Percentiles rank a stretch among this genome's conserved stretches.
These are phyloP conservation scores for Microcera coccophila DNA, from an alignment of 2,329 filamentous ascomycete species.

Conservation along the genomic window DNA sequence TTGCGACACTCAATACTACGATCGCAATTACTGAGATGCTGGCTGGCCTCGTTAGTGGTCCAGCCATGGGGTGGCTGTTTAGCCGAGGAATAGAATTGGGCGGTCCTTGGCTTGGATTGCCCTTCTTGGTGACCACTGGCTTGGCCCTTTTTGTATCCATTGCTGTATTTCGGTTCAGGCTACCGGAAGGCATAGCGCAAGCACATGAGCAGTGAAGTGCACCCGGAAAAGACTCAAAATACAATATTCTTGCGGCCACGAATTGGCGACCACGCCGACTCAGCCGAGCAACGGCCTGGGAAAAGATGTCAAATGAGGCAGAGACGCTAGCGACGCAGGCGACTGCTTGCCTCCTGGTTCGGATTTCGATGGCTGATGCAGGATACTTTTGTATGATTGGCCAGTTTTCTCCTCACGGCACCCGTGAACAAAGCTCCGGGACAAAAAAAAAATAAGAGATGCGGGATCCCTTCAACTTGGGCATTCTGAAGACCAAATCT, in stretches of 20 bases:
- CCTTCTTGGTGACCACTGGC: conserved; percentile 39
- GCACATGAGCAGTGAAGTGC: conserved; percentile 8
- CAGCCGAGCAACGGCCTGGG: too few relatives aligned
- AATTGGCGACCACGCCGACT: too few relatives aligned
- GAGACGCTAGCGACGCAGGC: too few relatives aligned
- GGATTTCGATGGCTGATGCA: neutral
- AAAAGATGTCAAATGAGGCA: too few relatives aligned
- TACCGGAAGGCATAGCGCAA: conserved; percentile 22
- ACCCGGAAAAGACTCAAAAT: neutral
- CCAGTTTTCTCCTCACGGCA: neutral
- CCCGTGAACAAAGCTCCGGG: neutral
- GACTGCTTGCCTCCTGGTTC: too few relatives aligned
- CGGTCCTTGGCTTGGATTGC: conserved; percentile 47
- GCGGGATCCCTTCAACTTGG: too few relatives aligned
- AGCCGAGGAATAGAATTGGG: conserved; percentile 44
- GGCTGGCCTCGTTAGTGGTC: conserved; percentile 45
- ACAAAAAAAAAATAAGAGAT: neutral
- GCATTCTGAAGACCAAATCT: too few relatives aligned
- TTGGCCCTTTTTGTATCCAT: conserved; percentile 29
- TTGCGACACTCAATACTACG: conserved; percentile 52
- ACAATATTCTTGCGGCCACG: too few relatives aligned
- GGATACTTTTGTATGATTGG: neutral
- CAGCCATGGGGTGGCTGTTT: conserved; percentile 45
- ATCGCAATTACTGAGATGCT: conserved; percentile 48
- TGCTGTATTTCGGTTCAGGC: conserved; percentile 29